Percentiles rank a stretch among this genome's conserved stretches.
phyloP scores from a whole-genome alignment of 2,329 filamentous ascomycete genomes.

The Trichophyton mentagrophytes region DNA sequence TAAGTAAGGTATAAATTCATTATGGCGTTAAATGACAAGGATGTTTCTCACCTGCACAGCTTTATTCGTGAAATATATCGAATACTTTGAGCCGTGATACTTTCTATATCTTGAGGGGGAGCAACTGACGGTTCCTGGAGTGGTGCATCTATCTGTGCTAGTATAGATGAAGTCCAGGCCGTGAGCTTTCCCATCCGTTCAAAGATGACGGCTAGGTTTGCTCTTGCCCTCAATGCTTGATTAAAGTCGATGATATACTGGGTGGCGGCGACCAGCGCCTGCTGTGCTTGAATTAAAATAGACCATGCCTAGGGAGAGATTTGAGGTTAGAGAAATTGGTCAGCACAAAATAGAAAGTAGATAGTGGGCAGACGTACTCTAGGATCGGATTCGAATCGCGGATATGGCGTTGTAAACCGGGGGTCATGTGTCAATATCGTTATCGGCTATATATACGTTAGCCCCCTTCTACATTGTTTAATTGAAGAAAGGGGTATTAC shows the following conservation, averaged over 20 bases:
- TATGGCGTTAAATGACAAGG: not conserved
- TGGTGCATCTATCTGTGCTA: conserved; percentile 23
- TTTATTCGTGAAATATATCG: conserved; percentile 33
- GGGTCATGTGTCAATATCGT: conserved; percentile 33
- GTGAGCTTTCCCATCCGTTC: conserved; percentile 33
- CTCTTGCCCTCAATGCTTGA: conserved; percentile 25
- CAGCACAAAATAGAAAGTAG: not conserved
- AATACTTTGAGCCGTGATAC: conserved; percentile 28
- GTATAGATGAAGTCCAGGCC: conserved; percentile 26
- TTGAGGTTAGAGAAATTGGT: not conserved
- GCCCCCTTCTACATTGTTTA: not conserved
- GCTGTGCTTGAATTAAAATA: conserved; percentile 31
- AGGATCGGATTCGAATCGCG: conserved; percentile 28
- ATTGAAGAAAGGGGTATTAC: conserved; percentile 8
- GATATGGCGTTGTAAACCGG: conserved; percentile 32
- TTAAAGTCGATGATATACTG: conserved; percentile 32
- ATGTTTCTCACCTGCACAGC: conserved; percentile 26
- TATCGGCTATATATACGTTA: conserved; percentile 22
- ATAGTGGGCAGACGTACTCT: conserved; percentile 20
- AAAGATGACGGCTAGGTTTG: conserved; percentile 27
- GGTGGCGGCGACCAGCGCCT: conserved; percentile 31
- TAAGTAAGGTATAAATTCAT: not conserved
- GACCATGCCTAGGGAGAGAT: conserved; percentile 29
- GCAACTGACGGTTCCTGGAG: conserved; percentile 17
- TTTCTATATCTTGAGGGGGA: conserved; percentile 22